Percentiles rank a stretch among this genome's conserved stretches.
Conservation (phyloP, 2,329 filamentous ascomycete species). For the Curvularia sp. region DNA sequence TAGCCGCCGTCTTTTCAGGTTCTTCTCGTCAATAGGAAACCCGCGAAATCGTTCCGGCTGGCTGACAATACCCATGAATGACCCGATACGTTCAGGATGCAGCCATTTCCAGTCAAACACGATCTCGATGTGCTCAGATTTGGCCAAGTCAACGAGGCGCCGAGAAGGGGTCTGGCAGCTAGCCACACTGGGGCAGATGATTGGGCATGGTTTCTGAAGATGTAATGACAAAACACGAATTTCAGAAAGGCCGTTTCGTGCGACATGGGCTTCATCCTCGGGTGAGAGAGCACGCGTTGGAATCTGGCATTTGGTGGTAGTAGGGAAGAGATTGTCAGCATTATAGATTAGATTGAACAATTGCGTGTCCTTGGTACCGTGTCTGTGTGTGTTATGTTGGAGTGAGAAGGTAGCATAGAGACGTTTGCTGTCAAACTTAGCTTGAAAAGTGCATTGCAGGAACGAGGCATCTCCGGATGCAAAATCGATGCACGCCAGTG, state of each 20-base stretch:
- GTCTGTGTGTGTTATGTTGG: neutral
- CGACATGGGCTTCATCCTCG: neutral
- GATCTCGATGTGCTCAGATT: neutral
- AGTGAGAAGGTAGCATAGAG: neutral
- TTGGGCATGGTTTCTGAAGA: neutral
- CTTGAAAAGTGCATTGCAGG: constrained; percentile 1
- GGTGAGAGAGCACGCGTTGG: neutral
- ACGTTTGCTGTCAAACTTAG: neutral
- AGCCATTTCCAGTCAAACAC: neutral
- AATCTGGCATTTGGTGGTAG: neutral
- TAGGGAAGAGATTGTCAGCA: neutral
- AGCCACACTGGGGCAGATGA: neutral
- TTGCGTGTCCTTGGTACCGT: neutral
- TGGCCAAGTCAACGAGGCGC: neutral
- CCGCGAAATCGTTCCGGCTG: neutral
- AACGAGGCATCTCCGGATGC: neutral
- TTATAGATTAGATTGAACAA: neutral
- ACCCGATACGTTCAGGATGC: neutral
- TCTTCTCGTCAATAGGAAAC: neutral
- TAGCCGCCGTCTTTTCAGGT: neutral
- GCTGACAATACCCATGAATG: neutral
- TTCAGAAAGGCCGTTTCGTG: neutral
- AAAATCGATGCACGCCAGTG: neutral
- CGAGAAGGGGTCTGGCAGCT: neutral
- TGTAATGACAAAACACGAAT: neutral